Conservation (phyloP, 805 yeast species). For the Kodamaea kaohsiungensis region DNA sequence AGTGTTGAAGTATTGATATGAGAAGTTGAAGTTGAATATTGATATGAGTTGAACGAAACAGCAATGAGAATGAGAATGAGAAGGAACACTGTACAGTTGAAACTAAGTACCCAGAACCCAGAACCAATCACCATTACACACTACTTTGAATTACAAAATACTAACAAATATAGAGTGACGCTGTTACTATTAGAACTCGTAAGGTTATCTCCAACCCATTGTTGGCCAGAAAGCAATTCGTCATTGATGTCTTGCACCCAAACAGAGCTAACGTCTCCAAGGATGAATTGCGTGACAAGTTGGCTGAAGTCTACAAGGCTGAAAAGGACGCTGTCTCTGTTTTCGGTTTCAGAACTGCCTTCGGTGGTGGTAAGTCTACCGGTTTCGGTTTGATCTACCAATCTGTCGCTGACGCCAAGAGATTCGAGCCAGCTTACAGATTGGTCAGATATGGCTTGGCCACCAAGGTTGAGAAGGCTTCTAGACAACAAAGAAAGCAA, state of each 20-base stretch:
- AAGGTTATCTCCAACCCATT: conserved; percentile 99
- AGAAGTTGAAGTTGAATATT: too few species aligned
- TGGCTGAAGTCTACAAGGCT: conserved; percentile 85
- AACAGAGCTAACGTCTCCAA: conserved; percentile 98
- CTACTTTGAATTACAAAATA: conserved; percentile 11
- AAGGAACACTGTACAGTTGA: background rate
- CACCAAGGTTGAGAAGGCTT: conserved; percentile 91
- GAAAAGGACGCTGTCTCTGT: conserved; percentile 95
- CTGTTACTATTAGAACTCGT: conserved; percentile 99
- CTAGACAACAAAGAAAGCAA: conserved; percentile 99
- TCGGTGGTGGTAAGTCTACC: conserved; percentile 99
- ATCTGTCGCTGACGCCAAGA: conserved; percentile 96
- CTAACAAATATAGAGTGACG: conserved; percentile 77
- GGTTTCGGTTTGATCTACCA: conserved; percentile 99
- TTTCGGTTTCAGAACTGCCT: conserved; percentile 99
- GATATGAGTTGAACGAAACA: too few species aligned
- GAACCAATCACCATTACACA: too few species aligned
- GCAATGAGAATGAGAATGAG: background rate
- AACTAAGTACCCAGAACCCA: too few species aligned
- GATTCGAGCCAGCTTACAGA: conserved; percentile 99
- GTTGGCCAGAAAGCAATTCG: conserved; percentile 99
- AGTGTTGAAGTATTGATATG: too few species aligned
- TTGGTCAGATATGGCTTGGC: conserved; percentile 98
- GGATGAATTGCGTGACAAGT: conserved; percentile 97
- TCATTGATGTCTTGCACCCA: conserved; percentile 99